Percentiles rank a stretch among this genome's conserved stretches.
Conservation (phyloP, 805 yeast genomes). For the Komagataella pastoris region DNA sequence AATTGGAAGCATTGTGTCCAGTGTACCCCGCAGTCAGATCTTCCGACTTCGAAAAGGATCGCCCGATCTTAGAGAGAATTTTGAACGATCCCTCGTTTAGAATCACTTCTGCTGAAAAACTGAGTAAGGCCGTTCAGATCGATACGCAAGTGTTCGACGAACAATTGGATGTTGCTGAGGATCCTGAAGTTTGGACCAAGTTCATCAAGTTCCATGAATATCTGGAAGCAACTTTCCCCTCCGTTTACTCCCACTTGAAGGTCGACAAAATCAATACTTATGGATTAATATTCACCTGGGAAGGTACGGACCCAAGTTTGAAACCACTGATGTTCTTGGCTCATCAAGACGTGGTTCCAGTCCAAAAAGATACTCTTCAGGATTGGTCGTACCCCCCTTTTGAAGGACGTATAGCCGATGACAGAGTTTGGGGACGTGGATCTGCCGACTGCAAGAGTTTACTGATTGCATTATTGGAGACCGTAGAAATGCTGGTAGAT, state of each 20-base stretch:
- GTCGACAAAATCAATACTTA: slow-evolving; percentile 45
- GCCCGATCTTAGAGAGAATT: slow-evolving; percentile 20
- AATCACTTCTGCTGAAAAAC: slow-evolving; percentile 23
- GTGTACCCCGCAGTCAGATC: slow-evolving; percentile 10
- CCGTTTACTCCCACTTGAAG: slow-evolving; percentile 29
- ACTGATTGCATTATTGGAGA: slow-evolving; percentile 48
- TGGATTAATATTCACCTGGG: slow-evolving; percentile 50
- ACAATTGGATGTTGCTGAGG: slow-evolving; percentile 26
- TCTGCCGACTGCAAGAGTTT: slow-evolving; percentile 58
- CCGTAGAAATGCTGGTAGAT: slow-evolving; percentile 39
- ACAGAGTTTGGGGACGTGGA: slow-evolving; percentile 61
- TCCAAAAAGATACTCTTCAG: slow-evolving; percentile 38
- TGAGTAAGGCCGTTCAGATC: slow-evolving; percentile 43
- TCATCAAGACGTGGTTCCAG: slow-evolving; percentile 72
- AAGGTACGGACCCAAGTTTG: slow-evolving; percentile 34
- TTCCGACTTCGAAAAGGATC: slow-evolving; percentile 14
- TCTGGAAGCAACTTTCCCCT: slow-evolving; percentile 41
- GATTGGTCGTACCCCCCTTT: slow-evolving; percentile 62
- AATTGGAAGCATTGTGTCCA: slow-evolving; percentile 7
- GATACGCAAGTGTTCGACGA: slow-evolving; percentile 51
- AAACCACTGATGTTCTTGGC: slow-evolving; percentile 60
- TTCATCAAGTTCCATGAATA: slow-evolving; percentile 38
- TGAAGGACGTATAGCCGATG: slow-evolving; percentile 49
- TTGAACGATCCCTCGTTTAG: slow-evolving; percentile 18
- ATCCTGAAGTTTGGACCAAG: slow-evolving; percentile 34